Percentiles rank a stretch among this genome's conserved stretches.
Conservation (phyloP, 2,329 filamentous ascomycete genomes). For the Dendrostoma leiphaemia region DNA sequence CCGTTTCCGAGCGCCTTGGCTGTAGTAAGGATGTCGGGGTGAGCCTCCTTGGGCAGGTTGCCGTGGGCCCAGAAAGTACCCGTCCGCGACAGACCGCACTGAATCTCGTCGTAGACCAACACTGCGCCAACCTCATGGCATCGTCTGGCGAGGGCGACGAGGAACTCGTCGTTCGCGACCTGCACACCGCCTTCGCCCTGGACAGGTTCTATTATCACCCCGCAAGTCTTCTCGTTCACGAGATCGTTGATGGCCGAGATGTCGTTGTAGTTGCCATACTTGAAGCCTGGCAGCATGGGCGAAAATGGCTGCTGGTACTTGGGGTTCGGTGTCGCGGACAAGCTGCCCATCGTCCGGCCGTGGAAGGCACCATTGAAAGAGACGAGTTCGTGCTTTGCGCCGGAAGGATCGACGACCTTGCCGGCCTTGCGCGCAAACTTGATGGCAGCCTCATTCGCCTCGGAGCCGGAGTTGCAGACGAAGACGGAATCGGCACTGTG, state of each 20-base stretch:
- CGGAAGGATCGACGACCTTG: slow-evolving; percentile 69
- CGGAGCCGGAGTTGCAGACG: slow-evolving; percentile 92
- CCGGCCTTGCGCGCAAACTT: slow-evolving; percentile 95
- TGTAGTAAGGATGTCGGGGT: slow-evolving; percentile 90
- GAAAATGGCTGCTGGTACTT: slow-evolving; percentile 96
- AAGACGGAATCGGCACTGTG: slow-evolving; percentile 78
- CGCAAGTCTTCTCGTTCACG: slow-evolving; percentile 83
- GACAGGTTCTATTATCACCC: slow-evolving; percentile 94
- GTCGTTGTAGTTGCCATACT: slow-evolving; percentile 83
- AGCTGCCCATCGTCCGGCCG: slow-evolving; percentile 89
- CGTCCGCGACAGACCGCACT: slow-evolving; percentile 87
- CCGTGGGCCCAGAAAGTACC: slow-evolving; percentile 88
- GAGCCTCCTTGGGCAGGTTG: slow-evolving; percentile 70
- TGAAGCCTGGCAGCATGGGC: slow-evolving; percentile 94
- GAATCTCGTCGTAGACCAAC: slow-evolving; percentile 94
- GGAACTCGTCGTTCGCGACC: slow-evolving; percentile 77
- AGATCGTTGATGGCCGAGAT: slow-evolving; percentile 67
- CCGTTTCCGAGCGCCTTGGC: slow-evolving; percentile 97
- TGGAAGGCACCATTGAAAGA: slow-evolving; percentile 94
- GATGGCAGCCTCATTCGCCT: slow-evolving; percentile 96
- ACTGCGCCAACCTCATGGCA: slow-evolving; percentile 87
- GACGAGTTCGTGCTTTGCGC: slow-evolving; percentile 77
- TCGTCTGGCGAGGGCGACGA: slow-evolving; percentile 76
- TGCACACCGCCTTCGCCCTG: slow-evolving; percentile 95
- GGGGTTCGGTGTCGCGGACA: slow-evolving; percentile 95